Conservation (phyloP, 805 yeast species). For the Millerozyma acaciae region DNA sequence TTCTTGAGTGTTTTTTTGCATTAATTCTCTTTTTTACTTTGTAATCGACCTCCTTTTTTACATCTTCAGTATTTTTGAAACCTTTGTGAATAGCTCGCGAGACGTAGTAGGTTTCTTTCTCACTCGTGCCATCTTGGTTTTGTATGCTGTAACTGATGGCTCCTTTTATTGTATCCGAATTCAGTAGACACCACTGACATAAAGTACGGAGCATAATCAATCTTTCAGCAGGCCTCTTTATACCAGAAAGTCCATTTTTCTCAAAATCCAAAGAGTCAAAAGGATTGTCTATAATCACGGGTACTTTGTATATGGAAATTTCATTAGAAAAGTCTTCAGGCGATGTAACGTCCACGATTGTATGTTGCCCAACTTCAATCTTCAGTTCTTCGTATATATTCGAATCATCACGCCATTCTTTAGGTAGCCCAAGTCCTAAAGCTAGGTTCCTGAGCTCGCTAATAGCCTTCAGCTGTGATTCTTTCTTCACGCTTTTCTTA, state of each 20-base stretch:
- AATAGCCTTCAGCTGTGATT: slow-evolving; percentile 26
- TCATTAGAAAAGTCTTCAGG: slow-evolving; percentile 17
- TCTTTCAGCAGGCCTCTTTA: slow-evolving; percentile 29
- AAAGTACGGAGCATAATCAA: slow-evolving; percentile 33
- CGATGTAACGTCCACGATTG: too few species aligned
- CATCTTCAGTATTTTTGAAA: slow-evolving; percentile 25
- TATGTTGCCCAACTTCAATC: too few species aligned
- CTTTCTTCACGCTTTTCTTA: slow-evolving; percentile 22
- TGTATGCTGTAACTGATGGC: slow-evolving; percentile 20
- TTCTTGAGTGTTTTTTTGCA: slow-evolving; percentile 10
- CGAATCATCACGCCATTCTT: slow-evolving; percentile 33
- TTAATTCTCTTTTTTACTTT: slow-evolving; percentile 26
- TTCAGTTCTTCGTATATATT: slow-evolving; percentile 1
- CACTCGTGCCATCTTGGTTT: slow-evolving; percentile 35
- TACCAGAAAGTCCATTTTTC: slow-evolving; percentile 27
- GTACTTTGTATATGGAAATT: slow-evolving; percentile 10
- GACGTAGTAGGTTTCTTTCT: slow-evolving; percentile 34
- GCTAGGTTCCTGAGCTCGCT: slow-evolving; percentile 29
- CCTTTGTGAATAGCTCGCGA: slow-evolving; percentile 35
- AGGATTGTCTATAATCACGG: slow-evolving; percentile 17
- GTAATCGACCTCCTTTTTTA: slow-evolving; percentile 28
- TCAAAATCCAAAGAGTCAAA: slow-evolving; percentile 25
- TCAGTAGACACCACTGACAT: slow-evolving; percentile 33
- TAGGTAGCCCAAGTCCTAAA: slow-evolving; percentile 30
- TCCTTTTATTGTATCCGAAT: slow-evolving; percentile 27